phyloP scores from a whole-genome alignment of 2,329 filamentous ascomycete species.

The Aureobasidium musti region DNA sequence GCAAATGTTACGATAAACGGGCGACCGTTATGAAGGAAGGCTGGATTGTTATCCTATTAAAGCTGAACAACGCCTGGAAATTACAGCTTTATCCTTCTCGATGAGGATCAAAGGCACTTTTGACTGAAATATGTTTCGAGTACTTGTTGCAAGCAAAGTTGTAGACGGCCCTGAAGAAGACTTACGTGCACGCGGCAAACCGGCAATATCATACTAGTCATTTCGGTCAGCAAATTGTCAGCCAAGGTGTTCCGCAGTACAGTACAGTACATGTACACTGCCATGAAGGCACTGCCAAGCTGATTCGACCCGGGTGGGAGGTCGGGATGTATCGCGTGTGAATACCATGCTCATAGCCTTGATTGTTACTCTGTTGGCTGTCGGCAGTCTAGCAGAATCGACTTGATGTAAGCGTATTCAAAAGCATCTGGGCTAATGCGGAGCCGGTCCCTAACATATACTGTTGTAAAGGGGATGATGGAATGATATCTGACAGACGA shows the following conservation, averaged over 20 bases:
- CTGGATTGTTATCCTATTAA: background rate
- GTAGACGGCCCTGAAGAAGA: background rate
- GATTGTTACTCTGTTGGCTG: background rate
- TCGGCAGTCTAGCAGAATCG: background rate
- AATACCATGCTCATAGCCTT: background rate
- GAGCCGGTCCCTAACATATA: background rate
- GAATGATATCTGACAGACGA: background rate
- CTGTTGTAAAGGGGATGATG: background rate
- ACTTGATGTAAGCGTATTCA: background rate
- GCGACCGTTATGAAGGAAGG: conserved; percentile 5
- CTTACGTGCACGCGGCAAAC: background rate
- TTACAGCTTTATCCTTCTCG: background rate
- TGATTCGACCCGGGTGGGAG: background rate
- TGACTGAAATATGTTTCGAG: background rate
- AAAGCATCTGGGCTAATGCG: no score
- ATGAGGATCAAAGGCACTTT: background rate
- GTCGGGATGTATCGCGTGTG: background rate
- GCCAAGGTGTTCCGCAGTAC: background rate
- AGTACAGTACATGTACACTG: background rate
- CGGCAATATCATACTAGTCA: background rate
- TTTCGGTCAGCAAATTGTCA: background rate
- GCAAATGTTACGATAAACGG: conserved; percentile 16
- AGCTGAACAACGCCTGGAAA: conserved; percentile 7
- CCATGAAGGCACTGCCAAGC: conserved; percentile 7
- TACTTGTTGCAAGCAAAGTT: background rate